Evolutionary conservation across 2,329 filamentous ascomycete species (phyloP).

Genomic region (Cladosporium sp.): DNA sequence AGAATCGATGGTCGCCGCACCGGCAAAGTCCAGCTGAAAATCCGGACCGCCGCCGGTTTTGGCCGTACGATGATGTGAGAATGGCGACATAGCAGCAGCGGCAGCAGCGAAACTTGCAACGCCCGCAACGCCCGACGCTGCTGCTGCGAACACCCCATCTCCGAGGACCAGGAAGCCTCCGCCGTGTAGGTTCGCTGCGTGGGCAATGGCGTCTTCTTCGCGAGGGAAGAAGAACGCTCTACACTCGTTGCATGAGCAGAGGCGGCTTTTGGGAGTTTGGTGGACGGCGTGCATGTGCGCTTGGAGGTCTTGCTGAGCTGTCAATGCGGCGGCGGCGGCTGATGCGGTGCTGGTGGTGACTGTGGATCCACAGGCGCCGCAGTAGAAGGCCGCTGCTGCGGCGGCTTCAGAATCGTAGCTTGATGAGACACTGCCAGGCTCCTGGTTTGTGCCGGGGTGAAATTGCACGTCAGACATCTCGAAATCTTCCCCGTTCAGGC

Average conservation of each 20-base stretch:
- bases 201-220: not conserved
- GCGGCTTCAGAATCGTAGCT: too few relatives aligned
- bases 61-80: too few relatives aligned
- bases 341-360: not conserved
- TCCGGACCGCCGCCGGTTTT: not conserved
- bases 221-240: not conserved
- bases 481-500: not conserved
- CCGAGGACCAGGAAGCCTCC: not conserved
- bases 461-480: not conserved
- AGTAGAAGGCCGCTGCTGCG: not conserved
- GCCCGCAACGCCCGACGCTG: not conserved
- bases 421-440: too few relatives aligned
- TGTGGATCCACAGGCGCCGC: not conserved
- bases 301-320: constrained; percentile 3
- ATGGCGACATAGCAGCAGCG: not conserved
- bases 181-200: not conserved
- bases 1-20: not conserved
- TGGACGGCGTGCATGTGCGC: constrained; percentile 11
- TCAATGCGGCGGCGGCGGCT: too few relatives aligned
- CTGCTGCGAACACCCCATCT: not conserved
- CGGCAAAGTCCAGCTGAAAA: not conserved
- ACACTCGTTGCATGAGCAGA: constrained; percentile 9
- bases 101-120: not conserved
- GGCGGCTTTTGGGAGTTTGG: not conserved
- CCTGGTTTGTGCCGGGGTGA: not conserved